Evolutionary conservation across 805 yeast genomes (phyloP).

Genomic region (Lipomyces spencermartinsiae): DNA sequence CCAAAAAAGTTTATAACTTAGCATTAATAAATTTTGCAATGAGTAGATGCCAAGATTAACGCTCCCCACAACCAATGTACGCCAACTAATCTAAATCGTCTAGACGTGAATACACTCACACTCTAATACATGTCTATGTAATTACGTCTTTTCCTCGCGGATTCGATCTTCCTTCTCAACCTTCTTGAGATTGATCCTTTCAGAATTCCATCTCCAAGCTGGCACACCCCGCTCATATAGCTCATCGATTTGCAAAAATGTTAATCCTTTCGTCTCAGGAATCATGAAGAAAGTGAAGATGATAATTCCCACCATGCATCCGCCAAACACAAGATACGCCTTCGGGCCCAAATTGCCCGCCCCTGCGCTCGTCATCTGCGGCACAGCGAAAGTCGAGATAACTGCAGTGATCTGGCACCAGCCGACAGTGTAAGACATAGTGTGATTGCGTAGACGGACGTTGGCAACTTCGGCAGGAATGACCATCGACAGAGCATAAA

Average conservation of each 20-base stretch:
- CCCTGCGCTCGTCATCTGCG: conserved; percentile 17
- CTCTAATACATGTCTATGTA: background rate
- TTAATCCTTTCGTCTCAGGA: conserved; percentile 80
- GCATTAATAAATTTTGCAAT: too few species aligned
- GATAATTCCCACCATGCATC: conserved; percentile 12
- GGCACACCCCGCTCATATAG: conserved; percentile 49
- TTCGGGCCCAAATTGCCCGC: conserved; percentile 22
- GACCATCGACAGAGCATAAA: conserved; percentile 11
- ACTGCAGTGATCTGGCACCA: conserved; percentile 19
- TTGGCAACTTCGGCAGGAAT: conserved; percentile 18
- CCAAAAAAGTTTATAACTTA: too few species aligned
- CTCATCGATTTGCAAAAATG: conserved; percentile 82
- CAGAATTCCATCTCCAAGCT: conserved; percentile 28
- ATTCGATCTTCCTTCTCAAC: background rate
- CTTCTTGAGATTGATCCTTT: background rate
- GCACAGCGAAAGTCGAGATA: conserved; percentile 16
- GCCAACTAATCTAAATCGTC: too few species aligned
- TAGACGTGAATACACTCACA: background rate
- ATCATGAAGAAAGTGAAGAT: conserved; percentile 76
- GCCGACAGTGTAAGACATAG: conserved; percentile 17
- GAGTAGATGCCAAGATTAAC: too few species aligned
- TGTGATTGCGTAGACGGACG: conserved; percentile 14
- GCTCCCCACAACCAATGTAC: too few species aligned
- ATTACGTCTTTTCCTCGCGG: background rate
- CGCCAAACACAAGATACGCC: conserved; percentile 20